phyloP scores from a whole-genome alignment of 2,329 filamentous ascomycete genomes.

The Colletotrichum eremochloae region DNA sequence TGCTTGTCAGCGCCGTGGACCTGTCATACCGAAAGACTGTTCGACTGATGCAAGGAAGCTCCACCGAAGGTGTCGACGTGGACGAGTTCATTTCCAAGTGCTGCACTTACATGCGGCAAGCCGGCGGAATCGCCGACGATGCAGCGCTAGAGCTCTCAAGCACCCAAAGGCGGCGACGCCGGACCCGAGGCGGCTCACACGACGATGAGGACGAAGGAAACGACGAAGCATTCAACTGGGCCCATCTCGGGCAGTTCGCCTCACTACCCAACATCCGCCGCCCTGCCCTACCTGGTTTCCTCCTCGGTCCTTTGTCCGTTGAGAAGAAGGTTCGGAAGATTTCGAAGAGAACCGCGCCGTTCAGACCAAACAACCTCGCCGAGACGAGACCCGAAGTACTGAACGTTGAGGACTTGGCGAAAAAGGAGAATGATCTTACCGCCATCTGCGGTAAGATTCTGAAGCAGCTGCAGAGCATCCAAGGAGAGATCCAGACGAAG shows the following conservation, averaged over 20 bases:
- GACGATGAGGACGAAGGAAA: slow-evolving; percentile 76
- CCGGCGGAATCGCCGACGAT: slow-evolving; percentile 67
- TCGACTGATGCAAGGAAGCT: slow-evolving; percentile 79
- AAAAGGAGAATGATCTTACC: slow-evolving; percentile 84
- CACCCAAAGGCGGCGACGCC: slow-evolving; percentile 62
- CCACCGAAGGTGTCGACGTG: slow-evolving; percentile 82
- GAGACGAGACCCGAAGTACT: slow-evolving; percentile 86
- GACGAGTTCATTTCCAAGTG: slow-evolving; percentile 94
- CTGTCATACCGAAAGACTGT: slow-evolving; percentile 83
- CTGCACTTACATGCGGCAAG: slow-evolving; percentile 86
- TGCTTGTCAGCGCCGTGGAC: slow-evolving; percentile 85
- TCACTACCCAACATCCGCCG: slow-evolving; percentile 80
- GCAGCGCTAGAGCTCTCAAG: slow-evolving; percentile 64
- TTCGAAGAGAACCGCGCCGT: slow-evolving; percentile 77
- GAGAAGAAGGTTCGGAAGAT: slow-evolving; percentile 84
- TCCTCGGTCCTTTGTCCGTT: slow-evolving; percentile 89
- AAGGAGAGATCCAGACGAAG: slow-evolving; percentile 61
- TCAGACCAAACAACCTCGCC: slow-evolving; percentile 75
- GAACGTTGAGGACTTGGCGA: slow-evolving; percentile 78
- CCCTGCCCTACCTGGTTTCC: slow-evolving; percentile 83
- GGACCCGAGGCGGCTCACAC: slow-evolving; percentile 50
- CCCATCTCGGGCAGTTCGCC: slow-evolving; percentile 81
- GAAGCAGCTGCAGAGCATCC: slow-evolving; percentile 66
- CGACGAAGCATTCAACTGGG: slow-evolving; percentile 88
- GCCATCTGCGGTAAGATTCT: slow-evolving; percentile 83